A percentile compares a stretch with the other conserved stretches of the same genome.
These are phyloP conservation scores for Corymbia maculata DNA, from an alignment of 345 rosid species.

Conservation along the genomic window DNA sequence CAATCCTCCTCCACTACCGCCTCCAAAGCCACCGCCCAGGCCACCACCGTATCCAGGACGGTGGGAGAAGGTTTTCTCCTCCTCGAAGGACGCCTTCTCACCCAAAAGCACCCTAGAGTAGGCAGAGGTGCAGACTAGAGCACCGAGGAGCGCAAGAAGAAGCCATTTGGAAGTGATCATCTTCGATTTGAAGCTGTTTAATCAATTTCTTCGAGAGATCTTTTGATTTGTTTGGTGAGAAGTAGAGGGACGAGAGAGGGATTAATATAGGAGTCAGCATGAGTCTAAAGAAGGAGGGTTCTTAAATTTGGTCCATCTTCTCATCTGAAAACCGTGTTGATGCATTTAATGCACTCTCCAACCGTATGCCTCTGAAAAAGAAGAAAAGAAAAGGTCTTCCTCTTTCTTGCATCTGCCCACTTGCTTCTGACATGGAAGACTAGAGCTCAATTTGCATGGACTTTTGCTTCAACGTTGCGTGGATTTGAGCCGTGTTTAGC, in stretches of 20 bases:
- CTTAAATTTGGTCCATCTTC: slow-evolving; percentile 21
- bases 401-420: neutral
- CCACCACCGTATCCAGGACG: slow-evolving; percentile 7
- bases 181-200: neutral
- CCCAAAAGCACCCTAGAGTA: slow-evolving; percentile 22
- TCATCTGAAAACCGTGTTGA: slow-evolving; percentile 21
- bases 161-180: slow-evolving; percentile 16
- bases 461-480: neutral
- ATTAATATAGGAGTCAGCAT: neutral
- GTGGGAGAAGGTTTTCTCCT: slow-evolving; percentile 24
- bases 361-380: slow-evolving; percentile 12
- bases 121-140: slow-evolving; percentile 11
- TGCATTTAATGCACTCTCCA: slow-evolving; percentile 12
- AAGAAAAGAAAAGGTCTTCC: neutral
- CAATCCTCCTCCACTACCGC: slow-evolving; percentile 7
- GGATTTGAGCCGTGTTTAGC: neutral
- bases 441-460: neutral
- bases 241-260: neutral
- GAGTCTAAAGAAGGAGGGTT: neutral
- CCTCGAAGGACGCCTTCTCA: slow-evolving; percentile 18
- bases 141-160: slow-evolving; percentile 22
- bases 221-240: neutral
- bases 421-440: neutral
- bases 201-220: neutral
- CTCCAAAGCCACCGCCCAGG: slow-evolving; percentile 5